Conservation (phyloP, 495 filamentous ascomycete species). For the Penicillium cosmopolitanum region DNA sequence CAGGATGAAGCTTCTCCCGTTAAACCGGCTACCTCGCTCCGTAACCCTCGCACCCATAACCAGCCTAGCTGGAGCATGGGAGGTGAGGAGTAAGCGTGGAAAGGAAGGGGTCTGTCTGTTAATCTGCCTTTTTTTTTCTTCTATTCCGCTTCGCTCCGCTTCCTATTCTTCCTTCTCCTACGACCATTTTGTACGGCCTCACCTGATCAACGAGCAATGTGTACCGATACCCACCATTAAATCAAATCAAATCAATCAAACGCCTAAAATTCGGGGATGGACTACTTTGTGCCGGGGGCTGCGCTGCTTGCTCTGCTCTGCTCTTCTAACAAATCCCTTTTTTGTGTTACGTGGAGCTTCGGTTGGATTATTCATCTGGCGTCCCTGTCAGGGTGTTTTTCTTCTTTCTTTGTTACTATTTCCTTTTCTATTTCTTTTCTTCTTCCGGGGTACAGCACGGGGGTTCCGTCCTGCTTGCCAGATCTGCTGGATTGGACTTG, state of each 20-base stretch:
- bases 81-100: constrained; percentile 19
- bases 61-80: constrained; percentile 32
- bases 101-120: neutral
- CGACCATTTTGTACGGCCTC: constrained; percentile 26
- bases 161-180: constrained; percentile 35
- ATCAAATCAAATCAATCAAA: constrained; percentile 7
- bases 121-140: neutral
- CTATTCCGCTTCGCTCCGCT: neutral
- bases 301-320: neutral
- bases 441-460: too few species aligned
- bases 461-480: too few species aligned
- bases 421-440: neutral
- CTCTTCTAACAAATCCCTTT: neutral
- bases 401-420: constrained; percentile 13
- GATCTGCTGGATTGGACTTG: neutral
- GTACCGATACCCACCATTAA: constrained; percentile 30
- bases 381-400: constrained; percentile 9
- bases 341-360: neutral
- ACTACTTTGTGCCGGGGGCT: neutral
- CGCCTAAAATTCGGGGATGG: constrained; percentile 4
- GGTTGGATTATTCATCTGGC: neutral
- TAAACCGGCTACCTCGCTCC: constrained; percentile 27
- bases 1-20: constrained; percentile 62
- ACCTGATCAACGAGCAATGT: constrained; percentile 29
- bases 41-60: constrained; percentile 25